Conservation (phyloP, 2,329 filamentous ascomycete genomes). For the Bipolaris sorokiniana region DNA sequence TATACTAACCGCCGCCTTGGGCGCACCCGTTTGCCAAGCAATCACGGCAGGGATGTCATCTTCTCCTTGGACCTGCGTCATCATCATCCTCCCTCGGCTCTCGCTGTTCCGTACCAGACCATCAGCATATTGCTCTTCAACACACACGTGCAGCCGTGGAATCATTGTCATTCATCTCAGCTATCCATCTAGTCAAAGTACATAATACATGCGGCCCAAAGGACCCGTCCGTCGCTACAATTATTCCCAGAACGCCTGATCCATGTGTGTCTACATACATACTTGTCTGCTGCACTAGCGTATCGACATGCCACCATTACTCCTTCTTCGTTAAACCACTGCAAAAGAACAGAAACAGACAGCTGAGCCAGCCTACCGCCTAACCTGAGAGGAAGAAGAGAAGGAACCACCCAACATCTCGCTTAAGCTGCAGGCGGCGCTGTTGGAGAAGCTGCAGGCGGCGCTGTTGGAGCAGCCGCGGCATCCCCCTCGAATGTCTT, state of each 20-base stretch:
- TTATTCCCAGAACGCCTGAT: slow-evolving; percentile 20
- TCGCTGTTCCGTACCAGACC: background rate
- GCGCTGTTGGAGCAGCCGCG: slow-evolving; percentile 10
- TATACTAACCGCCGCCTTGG: slow-evolving; percentile 28
- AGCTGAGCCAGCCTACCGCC: slow-evolving; percentile 11
- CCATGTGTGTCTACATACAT: slow-evolving; percentile 13
- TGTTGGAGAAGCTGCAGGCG: slow-evolving; percentile 9
- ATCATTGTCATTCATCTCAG: background rate
- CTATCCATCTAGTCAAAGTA: slow-evolving; percentile 1
- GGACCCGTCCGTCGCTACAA: slow-evolving; percentile 6
- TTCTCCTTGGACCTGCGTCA: slow-evolving; percentile 37
- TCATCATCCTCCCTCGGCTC: slow-evolving; percentile 9
- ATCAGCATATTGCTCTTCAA: background rate
- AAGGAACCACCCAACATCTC: background rate
- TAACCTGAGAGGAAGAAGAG: background rate
- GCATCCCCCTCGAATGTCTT: slow-evolving; percentile 38
- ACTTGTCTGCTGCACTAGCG: slow-evolving; percentile 3
- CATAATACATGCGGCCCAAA: slow-evolving; percentile 1
- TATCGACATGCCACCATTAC: slow-evolving; percentile 12
- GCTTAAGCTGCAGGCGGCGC: slow-evolving; percentile 1
- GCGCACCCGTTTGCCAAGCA: slow-evolving; percentile 34
- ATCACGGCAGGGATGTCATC: slow-evolving; percentile 32
- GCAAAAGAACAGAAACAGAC: slow-evolving; percentile 10
- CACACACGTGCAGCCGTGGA: too few species aligned
- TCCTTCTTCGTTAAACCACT: slow-evolving; percentile 11